These are phyloP conservation scores for Alternaria sp. DNA, from an alignment of 2,329 filamentous ascomycete genomes.

Conservation along the genomic window DNA sequence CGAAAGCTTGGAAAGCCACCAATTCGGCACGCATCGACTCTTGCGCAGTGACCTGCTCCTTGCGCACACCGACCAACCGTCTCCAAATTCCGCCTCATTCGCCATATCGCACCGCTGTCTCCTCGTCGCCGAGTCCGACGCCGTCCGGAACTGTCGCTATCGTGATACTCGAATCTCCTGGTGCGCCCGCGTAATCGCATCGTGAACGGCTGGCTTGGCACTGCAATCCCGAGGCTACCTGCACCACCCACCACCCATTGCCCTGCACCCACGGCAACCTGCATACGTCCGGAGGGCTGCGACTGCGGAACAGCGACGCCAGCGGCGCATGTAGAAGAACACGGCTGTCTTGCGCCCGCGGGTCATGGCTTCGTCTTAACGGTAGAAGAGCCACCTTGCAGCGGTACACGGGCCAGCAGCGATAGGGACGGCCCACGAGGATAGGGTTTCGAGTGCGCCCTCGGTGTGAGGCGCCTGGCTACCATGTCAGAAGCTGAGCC, in stretches of 20 bases:
- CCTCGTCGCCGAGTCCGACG: constrained; percentile 11
- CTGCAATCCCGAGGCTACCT: constrained; percentile 30
- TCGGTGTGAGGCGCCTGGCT: background rate
- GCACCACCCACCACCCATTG: constrained; percentile 39
- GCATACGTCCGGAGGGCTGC: constrained; percentile 16
- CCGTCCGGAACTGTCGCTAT: constrained; percentile 10
- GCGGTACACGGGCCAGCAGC: constrained; percentile 13
- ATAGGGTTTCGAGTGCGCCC: constrained; percentile 5
- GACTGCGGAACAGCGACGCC: constrained; percentile 18
- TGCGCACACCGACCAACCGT: constrained; percentile 29
- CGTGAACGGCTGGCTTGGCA: constrained; percentile 33
- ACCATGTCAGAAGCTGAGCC: constrained; percentile 38
- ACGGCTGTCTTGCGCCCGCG: constrained; percentile 19
- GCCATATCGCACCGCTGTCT: constrained; percentile 20
- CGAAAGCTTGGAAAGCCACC: constrained; percentile 11
- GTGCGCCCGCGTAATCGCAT: constrained; percentile 12
- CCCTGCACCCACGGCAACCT: constrained; percentile 23
- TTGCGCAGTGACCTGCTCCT: constrained; percentile 31
- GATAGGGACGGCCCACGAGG: constrained; percentile 8
- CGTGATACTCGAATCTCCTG: constrained; percentile 9
- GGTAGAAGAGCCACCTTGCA: constrained; percentile 13
- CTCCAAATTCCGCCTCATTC: constrained; percentile 14
- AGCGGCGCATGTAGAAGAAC: constrained; percentile 31
- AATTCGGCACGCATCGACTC: constrained; percentile 23
- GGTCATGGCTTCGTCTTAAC: constrained; percentile 38